Evolutionary conservation across 2,329 filamentous ascomycete genomes (phyloP), one percentile per base, ranked within the genome.

Genomic region (Emmonsia crescens): DNA sequence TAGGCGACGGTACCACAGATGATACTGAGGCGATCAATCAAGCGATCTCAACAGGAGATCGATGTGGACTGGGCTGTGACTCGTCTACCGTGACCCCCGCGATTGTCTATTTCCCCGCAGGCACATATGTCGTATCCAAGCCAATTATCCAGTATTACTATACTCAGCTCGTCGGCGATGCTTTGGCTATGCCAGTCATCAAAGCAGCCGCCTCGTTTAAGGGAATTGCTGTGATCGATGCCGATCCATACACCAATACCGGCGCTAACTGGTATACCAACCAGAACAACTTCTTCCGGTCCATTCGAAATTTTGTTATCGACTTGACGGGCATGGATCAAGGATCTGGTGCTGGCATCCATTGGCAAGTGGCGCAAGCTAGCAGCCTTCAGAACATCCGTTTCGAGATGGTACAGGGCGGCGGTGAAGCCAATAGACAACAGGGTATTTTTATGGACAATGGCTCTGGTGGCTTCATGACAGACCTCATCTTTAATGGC

Each of bases 161-260:
- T 79, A 96, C 92, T 10, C 91, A 96, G 74, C 84, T 97, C 64
- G 81, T 96, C 42, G 93, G 93, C 62, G 91, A 97, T 77, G 85
- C 87, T 57, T 71, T 83, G 68, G 79, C 83, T 65, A 75, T 87
- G 16, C 91, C 93, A 0, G 87, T 86, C 0, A 80, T 96, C 74
- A 91, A 93, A 78, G 88, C 88, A 2, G 74, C 84, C 1, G 73
- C 86, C 51, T 78, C 80, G 68, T 99, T 97, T 71, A 66, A 79
- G 2, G 94, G 93, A 55, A 95, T 96, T 79, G 92, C 89, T 51
- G 83, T 97, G 60, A 88, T 99, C 66, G 92, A 96, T 72, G 82
- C 89, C 1, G 87, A 97, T 70, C 92, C 92, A 0, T 97, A 97
- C 74, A 82, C 84, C 46, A 72, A 82, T 58, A 77, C 78, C 0